Evolutionary conservation across 371 early-diverging fungal species (phyloP).

Genomic region (Rhizopus arrhizus): DNA sequence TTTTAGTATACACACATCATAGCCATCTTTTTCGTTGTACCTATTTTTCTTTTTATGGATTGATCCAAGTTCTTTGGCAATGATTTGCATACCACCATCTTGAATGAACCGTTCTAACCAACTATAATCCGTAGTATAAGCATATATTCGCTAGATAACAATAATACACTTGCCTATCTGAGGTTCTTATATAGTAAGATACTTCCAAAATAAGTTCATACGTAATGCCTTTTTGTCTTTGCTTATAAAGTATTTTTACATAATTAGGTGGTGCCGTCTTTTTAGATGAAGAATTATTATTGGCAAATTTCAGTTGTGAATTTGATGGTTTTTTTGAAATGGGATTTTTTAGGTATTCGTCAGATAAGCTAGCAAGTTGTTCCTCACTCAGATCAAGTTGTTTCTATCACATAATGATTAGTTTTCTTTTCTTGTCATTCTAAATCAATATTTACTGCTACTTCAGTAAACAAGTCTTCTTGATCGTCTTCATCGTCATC

Average conservation of each 20-base stretch:
- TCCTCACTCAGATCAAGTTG: slow-evolving; percentile 30
- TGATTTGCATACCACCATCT: slow-evolving; percentile 64
- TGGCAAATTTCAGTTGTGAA: slow-evolving; percentile 2
- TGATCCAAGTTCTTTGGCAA: slow-evolving; percentile 62
- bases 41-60: slow-evolving; percentile 51
- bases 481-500: slow-evolving; percentile 7
- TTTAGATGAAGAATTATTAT: neutral
- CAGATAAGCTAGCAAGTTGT: slow-evolving; percentile 18
- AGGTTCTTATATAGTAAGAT: slow-evolving; percentile 28
- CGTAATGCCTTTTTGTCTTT: slow-evolving; percentile 25
- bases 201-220: slow-evolving; percentile 28
- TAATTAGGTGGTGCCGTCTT: slow-evolving; percentile 25
- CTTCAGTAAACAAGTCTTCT: slow-evolving; percentile 28
- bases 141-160: neutral
- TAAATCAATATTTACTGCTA: slow-evolving; percentile 21
- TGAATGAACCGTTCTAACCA: slow-evolving; percentile 70
- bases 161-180: slow-evolving; percentile 18
- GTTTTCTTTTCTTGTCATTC: neutral
- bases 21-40: slow-evolving; percentile 15
- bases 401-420: slow-evolving; percentile 11
- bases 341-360: slow-evolving; percentile 13
- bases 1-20: neutral
- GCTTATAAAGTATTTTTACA: slow-evolving; percentile 25
- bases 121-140: slow-evolving; percentile 16
- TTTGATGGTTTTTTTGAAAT: slow-evolving; percentile 11